These are phyloP conservation scores for Botryotinia narcissicola DNA, from an alignment of 2,329 filamentous ascomycete species.

Conservation along the genomic window DNA sequence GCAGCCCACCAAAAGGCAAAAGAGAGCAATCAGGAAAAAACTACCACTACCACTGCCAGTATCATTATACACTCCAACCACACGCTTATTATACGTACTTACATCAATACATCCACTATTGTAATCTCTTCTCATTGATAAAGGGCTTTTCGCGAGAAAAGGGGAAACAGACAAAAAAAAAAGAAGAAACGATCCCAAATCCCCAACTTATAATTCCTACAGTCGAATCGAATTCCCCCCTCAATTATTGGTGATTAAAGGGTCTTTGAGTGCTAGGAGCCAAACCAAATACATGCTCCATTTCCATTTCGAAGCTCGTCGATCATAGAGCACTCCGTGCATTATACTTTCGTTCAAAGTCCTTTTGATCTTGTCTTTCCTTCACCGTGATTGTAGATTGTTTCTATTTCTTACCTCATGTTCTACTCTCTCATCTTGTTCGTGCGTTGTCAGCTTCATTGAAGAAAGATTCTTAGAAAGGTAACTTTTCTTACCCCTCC, in stretches of 20 bases:
- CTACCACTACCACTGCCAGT: background rate
- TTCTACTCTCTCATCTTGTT: slow-evolving; percentile 12
- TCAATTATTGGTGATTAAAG: slow-evolving; percentile 10
- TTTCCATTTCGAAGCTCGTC: slow-evolving; percentile 16
- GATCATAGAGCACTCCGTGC: slow-evolving; percentile 31
- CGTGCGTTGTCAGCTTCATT: slow-evolving; percentile 20
- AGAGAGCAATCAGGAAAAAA: slow-evolving; percentile 10
- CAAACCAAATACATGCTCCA: background rate
- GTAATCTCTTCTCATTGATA: background rate
- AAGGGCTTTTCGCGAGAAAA: background rate
- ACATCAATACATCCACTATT: background rate
- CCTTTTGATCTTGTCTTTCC: slow-evolving; percentile 19
- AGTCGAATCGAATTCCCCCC: background rate
- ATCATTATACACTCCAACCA: background rate
- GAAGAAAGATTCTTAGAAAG: background rate
- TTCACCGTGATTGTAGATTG: slow-evolving; percentile 25
- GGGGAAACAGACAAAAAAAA: background rate
- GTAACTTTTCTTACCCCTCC: background rate
- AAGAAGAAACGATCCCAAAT: background rate
- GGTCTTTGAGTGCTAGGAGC: slow-evolving; percentile 25
- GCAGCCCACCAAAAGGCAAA: background rate
- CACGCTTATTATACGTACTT: background rate
- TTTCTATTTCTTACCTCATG: slow-evolving; percentile 21
- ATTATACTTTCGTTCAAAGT: slow-evolving; percentile 14
- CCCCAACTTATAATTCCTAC: background rate